Evolutionary conservation across 352 stramenopile genomes (phyloP).

Genomic region (Phytophthora hibernalis): DNA sequence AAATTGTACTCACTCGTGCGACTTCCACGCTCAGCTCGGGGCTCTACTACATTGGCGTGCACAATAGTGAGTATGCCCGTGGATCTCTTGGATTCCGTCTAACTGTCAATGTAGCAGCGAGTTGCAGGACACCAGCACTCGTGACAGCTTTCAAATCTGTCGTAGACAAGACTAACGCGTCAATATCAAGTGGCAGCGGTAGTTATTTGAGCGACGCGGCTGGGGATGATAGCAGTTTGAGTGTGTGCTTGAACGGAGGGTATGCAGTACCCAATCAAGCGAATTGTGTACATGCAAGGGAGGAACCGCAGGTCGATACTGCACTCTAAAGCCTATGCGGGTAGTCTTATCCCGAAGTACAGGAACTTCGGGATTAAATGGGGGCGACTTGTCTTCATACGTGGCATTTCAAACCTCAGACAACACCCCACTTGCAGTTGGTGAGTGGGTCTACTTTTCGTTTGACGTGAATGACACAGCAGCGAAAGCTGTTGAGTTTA

Average conservation of each 20-base stretch:
- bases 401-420: constrained; percentile 33
- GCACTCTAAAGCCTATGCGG: constrained; percentile 39
- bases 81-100: constrained; percentile 57
- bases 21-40: constrained; percentile 73
- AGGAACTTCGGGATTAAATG: neutral
- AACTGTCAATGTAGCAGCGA: constrained; percentile 55
- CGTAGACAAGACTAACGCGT: constrained; percentile 12
- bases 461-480: constrained; percentile 63
- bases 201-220: neutral
- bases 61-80: constrained; percentile 74
- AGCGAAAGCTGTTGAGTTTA: constrained; percentile 57
- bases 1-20: constrained; percentile 64
- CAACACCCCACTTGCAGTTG: constrained; percentile 44
- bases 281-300: constrained; percentile 57
- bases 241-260: constrained; percentile 56
- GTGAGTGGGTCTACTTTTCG: constrained; percentile 67
- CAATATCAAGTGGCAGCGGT: constrained; percentile 14
- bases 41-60: constrained; percentile 79
- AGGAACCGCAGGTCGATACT: constrained; percentile 49
- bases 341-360: constrained; percentile 19
- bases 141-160: constrained; percentile 23
- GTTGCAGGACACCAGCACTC: constrained; percentile 43
- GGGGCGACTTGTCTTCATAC: constrained; percentile 27
- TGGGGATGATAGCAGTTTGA: constrained; percentile 23
- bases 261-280: constrained; percentile 58